phyloP scores from a whole-genome alignment of 352 stramenopile species.

The Peronosclerospora sorghi region DNA sequence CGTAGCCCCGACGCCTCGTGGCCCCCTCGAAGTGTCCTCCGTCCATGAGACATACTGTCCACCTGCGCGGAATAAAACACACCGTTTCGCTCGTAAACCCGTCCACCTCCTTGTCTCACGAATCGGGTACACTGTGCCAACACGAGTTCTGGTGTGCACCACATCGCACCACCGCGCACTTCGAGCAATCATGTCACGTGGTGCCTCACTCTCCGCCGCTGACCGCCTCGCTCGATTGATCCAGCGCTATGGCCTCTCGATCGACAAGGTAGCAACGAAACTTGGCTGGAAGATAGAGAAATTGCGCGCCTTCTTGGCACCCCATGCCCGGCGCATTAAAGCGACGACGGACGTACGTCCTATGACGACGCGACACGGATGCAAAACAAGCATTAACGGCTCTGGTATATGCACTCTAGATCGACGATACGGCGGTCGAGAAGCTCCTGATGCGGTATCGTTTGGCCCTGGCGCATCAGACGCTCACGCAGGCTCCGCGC shows the following conservation, averaged over 20 bases:
- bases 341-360: conserved; percentile 23
- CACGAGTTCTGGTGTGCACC: too few relatives aligned
- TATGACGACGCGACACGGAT: neutral
- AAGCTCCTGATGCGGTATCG: conserved; percentile 54
- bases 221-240: conserved; percentile 56
- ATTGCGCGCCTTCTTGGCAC: conserved; percentile 40
- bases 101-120: too few relatives aligned
- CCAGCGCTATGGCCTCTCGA: conserved; percentile 34
- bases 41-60: too few relatives aligned
- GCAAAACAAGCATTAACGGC: neutral
- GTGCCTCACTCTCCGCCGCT: conserved; percentile 25
- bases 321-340: conserved; percentile 28
- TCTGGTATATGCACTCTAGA: conserved; percentile 12
- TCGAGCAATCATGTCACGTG: conserved; percentile 2
- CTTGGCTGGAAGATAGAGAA: conserved; percentile 42
- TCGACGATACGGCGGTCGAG: conserved; percentile 46
- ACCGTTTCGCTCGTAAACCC: too few relatives aligned
- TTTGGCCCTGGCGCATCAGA: conserved; percentile 30
- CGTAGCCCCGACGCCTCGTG: too few relatives aligned
- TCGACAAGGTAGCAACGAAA: conserved; percentile 35
- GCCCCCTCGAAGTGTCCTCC: too few relatives aligned
- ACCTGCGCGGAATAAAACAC: too few relatives aligned
- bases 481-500: conserved; percentile 14
- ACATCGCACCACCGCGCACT: too few relatives aligned
- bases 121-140: too few relatives aligned